Evolutionary conservation across 768 basidiomycete species (phyloP).

Genomic region (Podaxis sp.): DNA sequence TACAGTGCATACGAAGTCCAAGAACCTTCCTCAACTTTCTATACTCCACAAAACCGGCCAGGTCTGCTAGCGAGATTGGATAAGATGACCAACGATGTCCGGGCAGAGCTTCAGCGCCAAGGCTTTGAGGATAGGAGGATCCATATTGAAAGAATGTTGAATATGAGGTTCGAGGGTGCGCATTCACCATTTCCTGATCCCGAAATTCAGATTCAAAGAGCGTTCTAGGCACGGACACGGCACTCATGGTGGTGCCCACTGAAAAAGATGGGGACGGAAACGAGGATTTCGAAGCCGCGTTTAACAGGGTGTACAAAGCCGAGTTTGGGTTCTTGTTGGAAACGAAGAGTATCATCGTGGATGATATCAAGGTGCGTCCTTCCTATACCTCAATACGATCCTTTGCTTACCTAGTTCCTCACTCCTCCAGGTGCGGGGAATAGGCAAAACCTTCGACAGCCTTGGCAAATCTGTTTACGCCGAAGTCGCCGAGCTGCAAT

Average conservation of each 20-base stretch:
- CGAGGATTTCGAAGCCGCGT: slow-evolving; percentile 77
- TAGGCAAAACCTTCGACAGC: slow-evolving; percentile 84
- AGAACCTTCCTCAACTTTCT: slow-evolving; percentile 84
- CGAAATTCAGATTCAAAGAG: not conserved
- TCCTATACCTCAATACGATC: not conserved
- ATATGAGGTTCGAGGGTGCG: slow-evolving; percentile 76
- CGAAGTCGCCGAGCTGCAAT: slow-evolving; percentile 56
- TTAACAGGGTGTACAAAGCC: slow-evolving; percentile 73
- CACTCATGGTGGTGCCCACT: slow-evolving; percentile 76
- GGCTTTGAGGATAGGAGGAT: slow-evolving; percentile 78
- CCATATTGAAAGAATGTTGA: slow-evolving; percentile 74
- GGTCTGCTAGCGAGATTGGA: slow-evolving; percentile 65
- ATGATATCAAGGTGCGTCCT: slow-evolving; percentile 74
- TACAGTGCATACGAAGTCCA: slow-evolving; percentile 78
- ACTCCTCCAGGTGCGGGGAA: slow-evolving; percentile 57
- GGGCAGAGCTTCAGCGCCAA: slow-evolving; percentile 64
- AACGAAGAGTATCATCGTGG: slow-evolving; percentile 77
- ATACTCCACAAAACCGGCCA: slow-evolving; percentile 51
- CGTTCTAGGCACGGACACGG: slow-evolving; percentile 73
- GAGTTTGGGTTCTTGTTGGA: slow-evolving; percentile 93
- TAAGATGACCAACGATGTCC: slow-evolving; percentile 58
- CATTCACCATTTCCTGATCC: not conserved
- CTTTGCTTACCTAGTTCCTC: not conserved
- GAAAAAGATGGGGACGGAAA: slow-evolving; percentile 42
- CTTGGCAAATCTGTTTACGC: slow-evolving; percentile 76